A percentile compares a stretch with the other conserved stretches of the same genome.
phyloP scores from a whole-genome alignment of 805 yeast species.

The Candida xyloterini region DNA sequence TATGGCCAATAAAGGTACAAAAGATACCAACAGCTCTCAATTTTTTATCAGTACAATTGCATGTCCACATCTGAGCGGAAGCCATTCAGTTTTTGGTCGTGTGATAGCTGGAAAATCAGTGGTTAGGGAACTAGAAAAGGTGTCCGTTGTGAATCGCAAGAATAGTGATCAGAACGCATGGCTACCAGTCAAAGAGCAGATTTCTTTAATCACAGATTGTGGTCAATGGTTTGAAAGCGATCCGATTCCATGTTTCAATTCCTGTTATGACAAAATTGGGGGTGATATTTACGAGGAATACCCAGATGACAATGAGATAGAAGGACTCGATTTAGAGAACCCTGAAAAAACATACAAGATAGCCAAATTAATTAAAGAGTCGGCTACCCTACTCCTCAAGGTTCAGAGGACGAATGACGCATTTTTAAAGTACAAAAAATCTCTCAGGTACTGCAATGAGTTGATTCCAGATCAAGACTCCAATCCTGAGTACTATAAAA shows the following conservation, averaged over 20 bases:
- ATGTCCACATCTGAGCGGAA: slow-evolving; percentile 70
- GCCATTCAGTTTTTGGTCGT: slow-evolving; percentile 74
- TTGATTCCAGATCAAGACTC: slow-evolving; percentile 66
- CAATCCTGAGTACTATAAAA: slow-evolving; percentile 48
- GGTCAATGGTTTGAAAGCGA: slow-evolving; percentile 59
- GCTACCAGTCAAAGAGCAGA: slow-evolving; percentile 38
- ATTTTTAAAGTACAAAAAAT: slow-evolving; percentile 59
- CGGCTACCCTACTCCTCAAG: slow-evolving; percentile 63
- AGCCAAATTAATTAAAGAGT: slow-evolving; percentile 54
- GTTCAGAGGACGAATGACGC: slow-evolving; percentile 50
- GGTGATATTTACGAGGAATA: slow-evolving; percentile 74
- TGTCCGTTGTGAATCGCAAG: slow-evolving; percentile 40
- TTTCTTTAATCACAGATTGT: slow-evolving; percentile 51
- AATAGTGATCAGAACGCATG: slow-evolving; percentile 18
- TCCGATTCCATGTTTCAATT: slow-evolving; percentile 58
- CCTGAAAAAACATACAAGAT: slow-evolving; percentile 48
- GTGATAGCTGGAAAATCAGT: slow-evolving; percentile 69
- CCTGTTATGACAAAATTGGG: slow-evolving; percentile 57
- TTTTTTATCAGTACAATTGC: slow-evolving; percentile 70
- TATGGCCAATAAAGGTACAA: slow-evolving; percentile 58
- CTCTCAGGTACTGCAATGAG: slow-evolving; percentile 68
- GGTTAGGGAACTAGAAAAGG: slow-evolving; percentile 60
- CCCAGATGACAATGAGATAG: slow-evolving; percentile 71
- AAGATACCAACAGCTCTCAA: slow-evolving; percentile 56
- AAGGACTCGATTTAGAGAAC: slow-evolving; percentile 51